These are phyloP conservation scores for Taiozyma onychis DNA, from an alignment of 1,139 yeast genomes.

Conservation along the genomic window DNA sequence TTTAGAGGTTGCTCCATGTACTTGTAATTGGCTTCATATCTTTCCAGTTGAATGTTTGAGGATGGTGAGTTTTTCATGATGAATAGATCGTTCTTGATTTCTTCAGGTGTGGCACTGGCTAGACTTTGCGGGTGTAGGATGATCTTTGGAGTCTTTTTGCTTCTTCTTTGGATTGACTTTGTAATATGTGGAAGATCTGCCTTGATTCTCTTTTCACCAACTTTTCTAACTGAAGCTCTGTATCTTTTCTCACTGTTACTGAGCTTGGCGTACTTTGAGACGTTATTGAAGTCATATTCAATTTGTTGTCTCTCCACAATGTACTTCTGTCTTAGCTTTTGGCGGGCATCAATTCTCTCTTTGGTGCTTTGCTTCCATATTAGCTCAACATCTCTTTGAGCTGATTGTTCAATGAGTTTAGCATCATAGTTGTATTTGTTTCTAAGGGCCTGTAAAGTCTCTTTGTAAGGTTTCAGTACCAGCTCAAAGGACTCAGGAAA, in stretches of 20 bases:
- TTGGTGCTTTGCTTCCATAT: conserved; percentile 23
- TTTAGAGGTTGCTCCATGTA: conserved; percentile 16
- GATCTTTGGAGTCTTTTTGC: background rate
- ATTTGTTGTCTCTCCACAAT: conserved; percentile 15
- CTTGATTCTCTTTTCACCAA: conserved; percentile 10
- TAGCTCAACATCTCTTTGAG: conserved; percentile 12
- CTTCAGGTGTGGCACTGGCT: conserved; percentile 9
- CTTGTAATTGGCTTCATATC: conserved; percentile 15
- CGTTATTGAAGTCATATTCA: conserved; percentile 22
- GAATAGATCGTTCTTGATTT: conserved; percentile 16
- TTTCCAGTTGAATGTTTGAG: conserved; percentile 8
- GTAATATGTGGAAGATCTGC: conserved; percentile 5
- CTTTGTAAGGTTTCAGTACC: conserved; percentile 15
- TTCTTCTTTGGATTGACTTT: conserved; percentile 6
- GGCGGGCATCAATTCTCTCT: conserved; percentile 20
- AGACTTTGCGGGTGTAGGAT: background rate
- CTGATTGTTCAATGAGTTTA: conserved; percentile 15
- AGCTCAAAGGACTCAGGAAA: conserved; percentile 23
- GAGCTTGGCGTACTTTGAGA: conserved; percentile 8
- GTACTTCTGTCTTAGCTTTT: conserved; percentile 14
- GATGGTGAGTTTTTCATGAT: conserved; percentile 7
- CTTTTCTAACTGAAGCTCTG: conserved; percentile 12
- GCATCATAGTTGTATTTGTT: conserved; percentile 18
- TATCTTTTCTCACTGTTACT: conserved; percentile 8
- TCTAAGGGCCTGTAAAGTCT: conserved; percentile 12